phyloP scores from a whole-genome alignment of 2,329 filamentous ascomycete genomes.

The Neofusicoccum ribis region DNA sequence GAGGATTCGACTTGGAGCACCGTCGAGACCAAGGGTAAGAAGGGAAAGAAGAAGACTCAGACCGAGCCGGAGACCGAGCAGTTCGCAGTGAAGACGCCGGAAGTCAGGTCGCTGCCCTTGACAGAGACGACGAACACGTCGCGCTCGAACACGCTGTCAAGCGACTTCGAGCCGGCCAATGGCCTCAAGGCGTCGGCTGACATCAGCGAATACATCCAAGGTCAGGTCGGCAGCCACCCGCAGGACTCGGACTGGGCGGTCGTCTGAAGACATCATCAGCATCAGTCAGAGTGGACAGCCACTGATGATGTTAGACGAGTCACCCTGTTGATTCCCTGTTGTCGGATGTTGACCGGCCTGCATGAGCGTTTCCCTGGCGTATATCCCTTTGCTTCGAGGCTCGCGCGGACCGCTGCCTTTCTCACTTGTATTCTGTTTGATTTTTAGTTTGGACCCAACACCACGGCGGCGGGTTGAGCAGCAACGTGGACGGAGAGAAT shows the following conservation, averaged over 20 bases:
- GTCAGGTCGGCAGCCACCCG: constrained; percentile 27
- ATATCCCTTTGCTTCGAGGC: constrained; percentile 17
- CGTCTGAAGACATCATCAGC: constrained; percentile 26
- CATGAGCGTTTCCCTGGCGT: constrained; percentile 20
- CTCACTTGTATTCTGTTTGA: constrained; percentile 3
- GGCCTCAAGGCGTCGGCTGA: constrained; percentile 7
- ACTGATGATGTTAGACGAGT: neutral
- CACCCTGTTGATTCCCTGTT: neutral
- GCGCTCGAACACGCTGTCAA: constrained; percentile 19
- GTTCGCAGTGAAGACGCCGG: constrained; percentile 37
- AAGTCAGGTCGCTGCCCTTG: constrained; percentile 41
- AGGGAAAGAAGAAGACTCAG: constrained; percentile 53
- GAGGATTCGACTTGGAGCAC: constrained; percentile 62
- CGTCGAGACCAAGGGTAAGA: constrained; percentile 57
- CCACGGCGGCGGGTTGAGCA: neutral
- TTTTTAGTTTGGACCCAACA: neutral
- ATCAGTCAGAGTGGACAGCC: neutral
- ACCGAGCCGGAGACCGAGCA: constrained; percentile 22
- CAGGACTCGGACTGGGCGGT: constrained; percentile 45
- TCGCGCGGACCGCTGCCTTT: constrained; percentile 7
- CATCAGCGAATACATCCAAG: constrained; percentile 16
- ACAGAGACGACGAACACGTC: constrained; percentile 17
- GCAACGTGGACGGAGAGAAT: neutral
- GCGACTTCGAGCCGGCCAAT: constrained; percentile 9
- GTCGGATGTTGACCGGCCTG: neutral